phyloP scores from a whole-genome alignment of 75 land plant genomes.

The Selaginella moellendorffii region DNA sequence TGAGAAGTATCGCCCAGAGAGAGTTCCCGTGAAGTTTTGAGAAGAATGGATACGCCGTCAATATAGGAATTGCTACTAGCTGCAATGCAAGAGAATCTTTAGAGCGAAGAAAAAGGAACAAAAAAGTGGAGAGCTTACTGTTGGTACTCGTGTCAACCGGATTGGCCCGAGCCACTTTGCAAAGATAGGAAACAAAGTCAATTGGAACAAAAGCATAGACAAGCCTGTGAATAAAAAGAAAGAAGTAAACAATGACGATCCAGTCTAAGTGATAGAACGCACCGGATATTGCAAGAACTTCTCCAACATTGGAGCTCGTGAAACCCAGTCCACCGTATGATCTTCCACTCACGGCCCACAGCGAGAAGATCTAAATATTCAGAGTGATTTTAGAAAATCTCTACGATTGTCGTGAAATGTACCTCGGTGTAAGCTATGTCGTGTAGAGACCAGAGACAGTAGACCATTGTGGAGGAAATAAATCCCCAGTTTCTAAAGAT shows the following conservation, averaged over 20 bases:
- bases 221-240: slow-evolving; percentile 22
- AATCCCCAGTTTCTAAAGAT: slow-evolving; percentile 54
- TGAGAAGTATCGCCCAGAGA: slow-evolving; percentile 20
- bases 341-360: slow-evolving; percentile 70
- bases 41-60: slow-evolving; percentile 36
- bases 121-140: slow-evolving; percentile 21
- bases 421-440: slow-evolving; percentile 78
- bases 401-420: too few species aligned
- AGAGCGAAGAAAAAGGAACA: neutral
- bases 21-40: slow-evolving; percentile 32
- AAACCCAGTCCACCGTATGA: slow-evolving; percentile 47
- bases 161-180: slow-evolving; percentile 34
- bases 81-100: slow-evolving; percentile 20
- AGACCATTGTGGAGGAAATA: slow-evolving; percentile 49
- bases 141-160: slow-evolving; percentile 24
- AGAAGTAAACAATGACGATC: neutral
- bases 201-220: slow-evolving; percentile 40
- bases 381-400: neutral
- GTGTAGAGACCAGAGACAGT: slow-evolving; percentile 53
- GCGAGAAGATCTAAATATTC: slow-evolving; percentile 49
- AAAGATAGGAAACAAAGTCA: slow-evolving; percentile 24
- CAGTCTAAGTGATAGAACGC: neutral
- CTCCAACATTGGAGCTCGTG: slow-evolving; percentile 51
- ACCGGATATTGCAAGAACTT: slow-evolving; percentile 61
- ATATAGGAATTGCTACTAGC: slow-evolving; percentile 32